phyloP scores from a whole-genome alignment of 176 grass and related monocot species.

The Aegilops tauschii region DNA sequence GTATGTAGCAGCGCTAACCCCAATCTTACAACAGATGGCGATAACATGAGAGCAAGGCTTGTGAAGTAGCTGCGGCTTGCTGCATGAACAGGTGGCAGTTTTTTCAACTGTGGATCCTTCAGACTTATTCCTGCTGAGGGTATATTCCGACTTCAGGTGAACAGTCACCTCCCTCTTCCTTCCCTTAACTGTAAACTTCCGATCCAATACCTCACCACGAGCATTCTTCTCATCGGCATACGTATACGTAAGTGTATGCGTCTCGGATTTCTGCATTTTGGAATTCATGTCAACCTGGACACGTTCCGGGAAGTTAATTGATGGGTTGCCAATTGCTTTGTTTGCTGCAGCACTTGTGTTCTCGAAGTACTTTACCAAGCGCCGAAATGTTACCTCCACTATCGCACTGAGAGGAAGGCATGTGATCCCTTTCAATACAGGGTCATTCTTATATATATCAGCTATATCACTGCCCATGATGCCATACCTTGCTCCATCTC shows the following conservation, averaged over 20 bases:
- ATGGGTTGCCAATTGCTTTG: constrained; percentile 4
- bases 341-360: constrained; percentile 4
- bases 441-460: background rate
- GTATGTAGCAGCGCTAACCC: background rate
- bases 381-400: background rate
- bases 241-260: background rate
- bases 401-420: constrained; percentile 19
- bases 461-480: constrained; percentile 14
- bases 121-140: background rate
- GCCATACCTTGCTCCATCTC: constrained; percentile 4
- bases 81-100: constrained; percentile 10
- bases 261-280: constrained; percentile 8
- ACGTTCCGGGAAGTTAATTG: background rate
- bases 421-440: constrained; percentile 20
- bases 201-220: background rate
- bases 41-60: constrained; percentile 27
- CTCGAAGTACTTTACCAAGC: background rate
- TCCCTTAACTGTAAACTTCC: background rate
- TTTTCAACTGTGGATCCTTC: background rate
- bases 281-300: constrained; percentile 15
- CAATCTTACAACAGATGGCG: constrained; percentile 16
- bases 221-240: background rate
- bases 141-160: background rate
- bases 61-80: background rate
- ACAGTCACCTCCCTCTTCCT: background rate